Evolutionary conservation across 2,329 filamentous ascomycete species (phyloP).

Genomic region (Rasamsonia emersonii): DNA sequence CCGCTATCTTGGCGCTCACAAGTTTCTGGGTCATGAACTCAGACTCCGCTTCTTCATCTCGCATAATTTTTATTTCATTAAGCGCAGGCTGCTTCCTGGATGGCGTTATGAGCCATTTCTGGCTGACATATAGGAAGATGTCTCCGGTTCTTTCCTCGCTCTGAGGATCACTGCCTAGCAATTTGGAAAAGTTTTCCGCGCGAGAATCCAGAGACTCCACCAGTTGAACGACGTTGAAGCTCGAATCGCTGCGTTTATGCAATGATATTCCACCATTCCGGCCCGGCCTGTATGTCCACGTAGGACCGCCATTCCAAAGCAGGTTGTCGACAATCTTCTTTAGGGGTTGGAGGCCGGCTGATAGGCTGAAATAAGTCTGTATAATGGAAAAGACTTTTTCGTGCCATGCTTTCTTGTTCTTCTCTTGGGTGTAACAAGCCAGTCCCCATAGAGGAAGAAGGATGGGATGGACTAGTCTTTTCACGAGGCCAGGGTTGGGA

Average conservation of each 20-base stretch:
- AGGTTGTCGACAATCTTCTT: conserved; percentile 33
- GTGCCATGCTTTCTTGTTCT: conserved; percentile 17
- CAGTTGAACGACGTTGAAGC: conserved; percentile 22
- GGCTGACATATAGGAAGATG: conserved; percentile 35
- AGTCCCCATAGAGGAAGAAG: conserved; percentile 36
- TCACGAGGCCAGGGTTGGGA: conserved; percentile 36
- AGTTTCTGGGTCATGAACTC: conserved; percentile 26
- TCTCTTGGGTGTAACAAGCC: conserved; percentile 26
- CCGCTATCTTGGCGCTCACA: conserved; percentile 32
- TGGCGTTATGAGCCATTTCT: conserved; percentile 31
- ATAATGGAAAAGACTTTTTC: conserved; percentile 24
- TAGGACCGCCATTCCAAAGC: conserved; percentile 31
- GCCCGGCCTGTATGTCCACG: conserved; percentile 26
- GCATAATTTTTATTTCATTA: conserved; percentile 10
- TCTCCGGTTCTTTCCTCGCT: conserved; percentile 32
- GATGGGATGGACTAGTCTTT: conserved; percentile 31
- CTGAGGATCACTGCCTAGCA: conserved; percentile 31
- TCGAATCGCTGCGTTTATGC: conserved; percentile 13
- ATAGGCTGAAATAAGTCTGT: conserved; percentile 34
- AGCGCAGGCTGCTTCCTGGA: conserved; percentile 6
- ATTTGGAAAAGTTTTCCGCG: conserved; percentile 26
- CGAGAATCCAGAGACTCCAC: conserved; percentile 28
- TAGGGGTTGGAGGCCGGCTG: conserved; percentile 25
- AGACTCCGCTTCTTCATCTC: conserved; percentile 14
- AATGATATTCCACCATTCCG: conserved; percentile 18